Conservation (phyloP, 129 eudicot genomes). For the Kitagawia praeruptora region DNA sequence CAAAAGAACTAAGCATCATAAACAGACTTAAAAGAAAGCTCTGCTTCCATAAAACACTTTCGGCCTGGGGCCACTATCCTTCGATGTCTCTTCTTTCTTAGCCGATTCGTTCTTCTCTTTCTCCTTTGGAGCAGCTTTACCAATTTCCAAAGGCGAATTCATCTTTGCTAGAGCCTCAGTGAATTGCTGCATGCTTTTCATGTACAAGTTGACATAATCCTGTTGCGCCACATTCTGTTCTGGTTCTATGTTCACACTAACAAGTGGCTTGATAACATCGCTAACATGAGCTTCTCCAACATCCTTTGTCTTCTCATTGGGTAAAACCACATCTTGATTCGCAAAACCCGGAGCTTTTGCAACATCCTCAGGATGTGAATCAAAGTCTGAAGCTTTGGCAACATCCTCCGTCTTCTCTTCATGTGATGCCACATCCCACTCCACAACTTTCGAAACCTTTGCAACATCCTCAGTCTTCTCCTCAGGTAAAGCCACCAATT, state of each 20-base stretch:
- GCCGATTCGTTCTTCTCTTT: slow-evolving; percentile 20
- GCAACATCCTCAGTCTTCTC: slow-evolving; percentile 18
- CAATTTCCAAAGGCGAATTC: slow-evolving; percentile 31
- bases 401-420: not conserved
- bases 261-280: slow-evolving; percentile 9
- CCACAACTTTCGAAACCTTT: not conserved
- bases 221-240: slow-evolving; percentile 37
- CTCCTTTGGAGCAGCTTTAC: slow-evolving; percentile 13
- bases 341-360: not conserved
- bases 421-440: not conserved
- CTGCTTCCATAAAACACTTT: slow-evolving; percentile 48
- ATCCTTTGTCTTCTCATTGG: not conserved
- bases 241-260: slow-evolving; percentile 7
- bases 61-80: slow-evolving; percentile 23
- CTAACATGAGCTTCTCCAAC: slow-evolving; percentile 3
- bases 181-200: slow-evolving; percentile 52
- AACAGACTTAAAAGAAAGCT: slow-evolving; percentile 33
- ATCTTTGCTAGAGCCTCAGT: slow-evolving; percentile 36
- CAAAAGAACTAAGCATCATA: slow-evolving; percentile 21
- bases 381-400: not conserved
- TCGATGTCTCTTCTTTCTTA: slow-evolving; percentile 18
- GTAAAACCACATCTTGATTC: not conserved
- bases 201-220: slow-evolving; percentile 38
- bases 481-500: slow-evolving; percentile 2
- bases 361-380: not conserved